These are phyloP conservation scores for Harringtonia aguacate DNA, from an alignment of 2,329 filamentous ascomycete species.

Conservation along the genomic window DNA sequence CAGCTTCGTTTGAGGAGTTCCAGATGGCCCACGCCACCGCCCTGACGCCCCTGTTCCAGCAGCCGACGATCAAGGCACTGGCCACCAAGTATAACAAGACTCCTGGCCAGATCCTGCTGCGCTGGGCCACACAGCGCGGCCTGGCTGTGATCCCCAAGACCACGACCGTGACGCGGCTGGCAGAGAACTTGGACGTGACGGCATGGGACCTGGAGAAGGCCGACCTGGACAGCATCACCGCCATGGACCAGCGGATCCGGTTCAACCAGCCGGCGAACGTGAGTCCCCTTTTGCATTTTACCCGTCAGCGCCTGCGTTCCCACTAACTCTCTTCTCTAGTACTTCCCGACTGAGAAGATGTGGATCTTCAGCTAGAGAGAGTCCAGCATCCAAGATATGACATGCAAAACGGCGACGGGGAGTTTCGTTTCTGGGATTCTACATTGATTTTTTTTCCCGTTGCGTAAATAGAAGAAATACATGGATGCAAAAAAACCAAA, in stretches of 20 bases:
- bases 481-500: no score
- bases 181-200: conserved; percentile 45
- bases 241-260: conserved; percentile 40
- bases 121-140: conserved; percentile 78
- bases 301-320: background rate
- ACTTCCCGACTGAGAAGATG: conserved; percentile 44
- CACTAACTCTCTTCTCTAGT: conserved; percentile 23
- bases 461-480: no score
- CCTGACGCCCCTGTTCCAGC: conserved; percentile 53
- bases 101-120: conserved; percentile 69
- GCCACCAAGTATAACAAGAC: conserved; percentile 62
- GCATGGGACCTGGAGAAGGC: conserved; percentile 41
- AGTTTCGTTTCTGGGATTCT: no score
- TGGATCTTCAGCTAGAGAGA: conserved; percentile 42
- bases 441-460: no score
- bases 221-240: conserved; percentile 46
- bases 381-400: background rate
- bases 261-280: conserved; percentile 46
- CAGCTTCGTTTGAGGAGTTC: conserved; percentile 68
- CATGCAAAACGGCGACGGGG: background rate
- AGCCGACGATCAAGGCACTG: conserved; percentile 50
- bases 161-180: conserved; percentile 36
- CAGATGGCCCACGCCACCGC: conserved; percentile 57
- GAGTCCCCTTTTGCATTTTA: background rate
- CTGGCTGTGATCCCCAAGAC: conserved; percentile 70